Evolutionary conservation across 176 grass and related monocot species (phyloP).

Genomic region (Ananas comosus): DNA sequence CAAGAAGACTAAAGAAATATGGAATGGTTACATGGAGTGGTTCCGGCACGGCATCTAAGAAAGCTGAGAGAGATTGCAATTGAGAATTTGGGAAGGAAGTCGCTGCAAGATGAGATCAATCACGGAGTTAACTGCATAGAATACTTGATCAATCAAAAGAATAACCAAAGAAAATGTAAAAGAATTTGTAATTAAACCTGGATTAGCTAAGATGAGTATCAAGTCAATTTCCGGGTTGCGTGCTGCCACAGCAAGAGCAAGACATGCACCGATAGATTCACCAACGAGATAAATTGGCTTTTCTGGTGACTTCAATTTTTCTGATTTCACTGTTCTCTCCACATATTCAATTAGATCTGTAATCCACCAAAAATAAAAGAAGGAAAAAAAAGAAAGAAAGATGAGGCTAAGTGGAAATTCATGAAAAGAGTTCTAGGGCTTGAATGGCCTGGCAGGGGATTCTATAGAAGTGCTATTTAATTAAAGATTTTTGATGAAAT

Average conservation of each 20-base stretch:
- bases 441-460: background rate
- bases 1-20: conserved; percentile 42
- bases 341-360: conserved; percentile 65
- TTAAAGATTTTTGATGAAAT: background rate
- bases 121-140: background rate
- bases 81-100: conserved; percentile 59
- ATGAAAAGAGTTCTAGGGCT: background rate
- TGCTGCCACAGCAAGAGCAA: conserved; percentile 71
- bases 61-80: conserved; percentile 25
- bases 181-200: conserved; percentile 44
- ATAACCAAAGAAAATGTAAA: background rate
- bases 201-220: conserved; percentile 68
- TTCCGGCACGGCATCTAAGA: conserved; percentile 40
- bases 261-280: conserved; percentile 73
- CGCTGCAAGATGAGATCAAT: conserved; percentile 23
- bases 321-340: conserved; percentile 56
- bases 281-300: conserved; percentile 75
- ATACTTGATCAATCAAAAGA: conserved; percentile 7
- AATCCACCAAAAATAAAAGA: background rate
- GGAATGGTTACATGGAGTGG: conserved; percentile 46
- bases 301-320: conserved; percentile 23
- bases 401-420: background rate
- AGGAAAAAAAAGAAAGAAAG: background rate
- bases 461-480: background rate
- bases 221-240: conserved; percentile 58